Evolutionary conservation across 352 stramenopile species (phyloP).

Genomic region (Pythium insidiosum): DNA sequence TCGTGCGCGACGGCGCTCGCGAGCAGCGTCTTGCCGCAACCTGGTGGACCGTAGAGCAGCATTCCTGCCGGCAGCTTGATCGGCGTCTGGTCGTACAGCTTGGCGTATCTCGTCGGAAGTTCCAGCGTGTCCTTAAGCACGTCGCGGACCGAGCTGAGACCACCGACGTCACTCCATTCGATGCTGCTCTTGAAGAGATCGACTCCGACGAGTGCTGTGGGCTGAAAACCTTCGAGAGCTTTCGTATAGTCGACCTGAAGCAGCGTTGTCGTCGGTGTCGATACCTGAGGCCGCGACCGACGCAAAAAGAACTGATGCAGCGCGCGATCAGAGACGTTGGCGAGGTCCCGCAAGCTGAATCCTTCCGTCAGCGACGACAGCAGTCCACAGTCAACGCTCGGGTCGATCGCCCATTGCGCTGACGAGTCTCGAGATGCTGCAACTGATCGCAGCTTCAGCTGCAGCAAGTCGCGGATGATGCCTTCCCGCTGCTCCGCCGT

Average conservation of each 20-base stretch:
- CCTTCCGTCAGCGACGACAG: slow-evolving; percentile 65
- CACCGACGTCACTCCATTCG: slow-evolving; percentile 84
- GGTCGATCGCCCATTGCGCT: slow-evolving; percentile 23
- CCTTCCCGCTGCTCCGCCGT: slow-evolving; percentile 56
- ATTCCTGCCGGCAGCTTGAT: slow-evolving; percentile 83
- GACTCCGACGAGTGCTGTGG: slow-evolving; percentile 69
- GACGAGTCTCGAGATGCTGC: slow-evolving; percentile 11
- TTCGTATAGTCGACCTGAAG: slow-evolving; percentile 66
- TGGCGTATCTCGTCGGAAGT: slow-evolving; percentile 68
- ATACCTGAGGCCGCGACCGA: slow-evolving; percentile 5
- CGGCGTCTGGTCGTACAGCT: slow-evolving; percentile 74
- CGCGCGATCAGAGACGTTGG: slow-evolving; percentile 50
- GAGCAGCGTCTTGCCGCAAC: slow-evolving; percentile 87
- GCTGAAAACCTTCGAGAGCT: slow-evolving; percentile 71
- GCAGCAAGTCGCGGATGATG: slow-evolving; percentile 52
- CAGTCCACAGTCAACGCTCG: slow-evolving; percentile 51
- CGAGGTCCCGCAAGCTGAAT: slow-evolving; percentile 76
- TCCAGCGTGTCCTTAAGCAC: slow-evolving; percentile 87
- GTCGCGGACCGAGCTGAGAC: slow-evolving; percentile 67
- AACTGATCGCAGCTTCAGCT: slow-evolving; percentile 32
- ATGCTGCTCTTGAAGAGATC: slow-evolving; percentile 83
- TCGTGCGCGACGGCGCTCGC: slow-evolving; percentile 84
- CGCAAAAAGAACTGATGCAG: slow-evolving; percentile 62
- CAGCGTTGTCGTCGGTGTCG: slow-evolving; percentile 13
- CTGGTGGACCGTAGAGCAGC: slow-evolving; percentile 85